phyloP scores from a whole-genome alignment of 768 basidiomycete species.

The Sistotremastrum suecicum region DNA sequence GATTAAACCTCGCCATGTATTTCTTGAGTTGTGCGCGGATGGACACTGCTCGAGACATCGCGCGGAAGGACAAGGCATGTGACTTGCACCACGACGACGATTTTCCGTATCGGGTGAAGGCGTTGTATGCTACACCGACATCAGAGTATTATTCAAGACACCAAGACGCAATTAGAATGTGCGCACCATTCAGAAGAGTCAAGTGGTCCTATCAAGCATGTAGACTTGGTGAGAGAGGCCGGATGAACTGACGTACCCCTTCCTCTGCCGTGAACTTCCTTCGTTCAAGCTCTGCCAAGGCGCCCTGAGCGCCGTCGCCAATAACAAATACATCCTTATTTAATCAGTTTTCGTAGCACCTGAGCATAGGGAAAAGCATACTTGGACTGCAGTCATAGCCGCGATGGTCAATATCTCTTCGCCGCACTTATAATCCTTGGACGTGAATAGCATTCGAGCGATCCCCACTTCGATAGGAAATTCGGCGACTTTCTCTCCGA shows the following conservation, averaged over 20 bases:
- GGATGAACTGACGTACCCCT: constrained; percentile 45
- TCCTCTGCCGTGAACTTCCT: constrained; percentile 97
- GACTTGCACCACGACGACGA: constrained; percentile 89
- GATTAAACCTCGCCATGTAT: constrained; percentile 82
- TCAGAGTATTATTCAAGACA: neutral
- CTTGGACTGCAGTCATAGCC: constrained; percentile 90
- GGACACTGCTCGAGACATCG: constrained; percentile 85
- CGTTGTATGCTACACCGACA: constrained; percentile 64
- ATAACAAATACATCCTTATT: constrained; percentile 79
- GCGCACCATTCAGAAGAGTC: constrained; percentile 77
- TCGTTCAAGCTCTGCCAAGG: constrained; percentile 80
- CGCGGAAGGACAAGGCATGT: constrained; percentile 87
- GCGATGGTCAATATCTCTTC: constrained; percentile 94
- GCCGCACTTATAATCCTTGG: constrained; percentile 76
- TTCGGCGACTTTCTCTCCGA: constrained; percentile 84
- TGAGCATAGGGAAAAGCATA: constrained; percentile 14
- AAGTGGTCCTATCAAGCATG: constrained; percentile 63
- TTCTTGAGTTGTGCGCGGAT: constrained; percentile 92
- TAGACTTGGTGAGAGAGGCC: constrained; percentile 4
- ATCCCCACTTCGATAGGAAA: constrained; percentile 87
- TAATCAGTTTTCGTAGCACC: neutral
- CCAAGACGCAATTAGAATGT: neutral
- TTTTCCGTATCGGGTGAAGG: constrained; percentile 68
- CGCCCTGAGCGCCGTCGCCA: constrained; percentile 72
- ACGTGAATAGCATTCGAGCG: constrained; percentile 86